phyloP scores from a whole-genome alignment of 148 eudicot genomes.

The Beta vulgaris region DNA sequence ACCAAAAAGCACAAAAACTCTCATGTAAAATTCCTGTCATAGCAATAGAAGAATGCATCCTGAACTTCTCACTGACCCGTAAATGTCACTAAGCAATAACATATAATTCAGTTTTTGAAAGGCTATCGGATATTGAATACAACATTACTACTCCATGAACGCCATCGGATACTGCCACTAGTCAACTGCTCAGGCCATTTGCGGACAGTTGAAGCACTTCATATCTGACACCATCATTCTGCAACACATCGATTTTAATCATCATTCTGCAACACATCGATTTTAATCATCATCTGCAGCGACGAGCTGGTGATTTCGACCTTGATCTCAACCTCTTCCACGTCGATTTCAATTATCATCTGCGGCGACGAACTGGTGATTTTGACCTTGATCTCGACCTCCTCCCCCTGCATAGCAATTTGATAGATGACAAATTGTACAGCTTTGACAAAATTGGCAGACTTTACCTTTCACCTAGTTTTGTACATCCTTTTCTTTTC shows the following conservation, averaged over 20 bases:
- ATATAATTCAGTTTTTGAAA: neutral
- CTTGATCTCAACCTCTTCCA: no score
- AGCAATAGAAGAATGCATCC: neutral
- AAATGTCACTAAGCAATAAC: neutral
- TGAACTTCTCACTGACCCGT: neutral
- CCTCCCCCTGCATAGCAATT: constrained; percentile 43
- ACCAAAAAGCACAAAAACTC: neutral
- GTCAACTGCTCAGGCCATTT: neutral
- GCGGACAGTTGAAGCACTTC: neutral
- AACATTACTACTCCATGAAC: no score
- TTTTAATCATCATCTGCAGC: constrained; percentile 37
- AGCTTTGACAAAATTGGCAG: neutral
- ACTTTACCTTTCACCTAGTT: constrained; percentile 29
- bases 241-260: constrained; percentile 8
- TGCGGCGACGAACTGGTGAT: constrained; percentile 63
- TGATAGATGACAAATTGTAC: constrained; percentile 1
- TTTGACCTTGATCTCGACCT: constrained; percentile 48
- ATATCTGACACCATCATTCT: neutral
- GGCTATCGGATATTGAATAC: no score
- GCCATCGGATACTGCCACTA: neutral
- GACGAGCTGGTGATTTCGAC: constrained; percentile 66
- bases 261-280: neutral
- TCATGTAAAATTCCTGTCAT: neutral
- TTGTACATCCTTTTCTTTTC: neutral
- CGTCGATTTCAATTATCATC: constrained; percentile 26